phyloP scores from a whole-genome alignment of 2,329 filamentous ascomycete genomes.

The Alternaria burnsii region DNA sequence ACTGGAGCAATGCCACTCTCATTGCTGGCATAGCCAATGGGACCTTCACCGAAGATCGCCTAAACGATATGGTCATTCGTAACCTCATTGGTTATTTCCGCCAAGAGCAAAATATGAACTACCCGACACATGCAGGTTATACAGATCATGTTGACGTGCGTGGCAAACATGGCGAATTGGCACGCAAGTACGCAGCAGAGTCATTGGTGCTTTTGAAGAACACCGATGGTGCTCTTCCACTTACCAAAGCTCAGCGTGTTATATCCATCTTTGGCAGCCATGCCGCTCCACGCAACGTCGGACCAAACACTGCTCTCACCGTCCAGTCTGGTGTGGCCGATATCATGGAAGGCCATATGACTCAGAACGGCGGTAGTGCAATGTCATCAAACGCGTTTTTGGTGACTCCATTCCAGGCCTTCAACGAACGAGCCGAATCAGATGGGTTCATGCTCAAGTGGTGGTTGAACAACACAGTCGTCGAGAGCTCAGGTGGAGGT shows the following conservation, averaged over 20 bases:
- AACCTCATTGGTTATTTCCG: background rate
- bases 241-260: constrained; percentile 47
- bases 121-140: too few species aligned
- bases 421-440: constrained; percentile 6
- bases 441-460: constrained; percentile 22
- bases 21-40: constrained; percentile 27
- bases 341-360: constrained; percentile 22
- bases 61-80: constrained; percentile 30
- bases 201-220: constrained; percentile 55
- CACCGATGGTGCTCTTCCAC: constrained; percentile 60
- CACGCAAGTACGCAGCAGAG: constrained; percentile 25
- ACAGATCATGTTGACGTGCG: background rate
- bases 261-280: background rate
- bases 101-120: background rate
- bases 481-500: constrained; percentile 6
- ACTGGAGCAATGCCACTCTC: constrained; percentile 27
- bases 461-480: constrained; percentile 22
- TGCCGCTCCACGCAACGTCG: constrained; percentile 8
- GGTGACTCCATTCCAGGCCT: background rate
- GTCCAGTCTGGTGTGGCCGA: constrained; percentile 16
- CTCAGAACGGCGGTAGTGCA: constrained; percentile 14
- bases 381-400: background rate
- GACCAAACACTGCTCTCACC: constrained; percentile 15
- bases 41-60: constrained; percentile 18
- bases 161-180: constrained; percentile 16